Conservation (phyloP, 2,329 filamentous ascomycete genomes). For the Chrysosporium queenslandicum region DNA sequence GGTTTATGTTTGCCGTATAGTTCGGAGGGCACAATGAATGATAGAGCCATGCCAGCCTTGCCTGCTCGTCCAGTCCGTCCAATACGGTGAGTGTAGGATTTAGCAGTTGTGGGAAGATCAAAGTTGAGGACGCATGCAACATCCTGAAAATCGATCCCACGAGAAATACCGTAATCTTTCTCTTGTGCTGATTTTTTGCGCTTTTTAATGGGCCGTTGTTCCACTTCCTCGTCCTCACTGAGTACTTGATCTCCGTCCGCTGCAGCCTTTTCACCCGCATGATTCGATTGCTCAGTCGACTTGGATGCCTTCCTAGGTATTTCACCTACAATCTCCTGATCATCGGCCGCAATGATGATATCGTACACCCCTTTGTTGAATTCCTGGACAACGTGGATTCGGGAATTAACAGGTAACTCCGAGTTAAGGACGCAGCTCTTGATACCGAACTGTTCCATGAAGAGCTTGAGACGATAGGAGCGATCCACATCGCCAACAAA, state of each 20-base stretch:
- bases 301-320: slow-evolving; percentile 26
- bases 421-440: slow-evolving; percentile 89
- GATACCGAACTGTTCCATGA: slow-evolving; percentile 93
- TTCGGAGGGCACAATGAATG: slow-evolving; percentile 76
- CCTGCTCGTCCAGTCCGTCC: slow-evolving; percentile 86
- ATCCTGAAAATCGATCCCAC: slow-evolving; percentile 94
- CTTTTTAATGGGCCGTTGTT: slow-evolving; percentile 43
- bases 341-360: slow-evolving; percentile 93
- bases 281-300: background rate
- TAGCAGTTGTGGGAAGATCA: slow-evolving; percentile 76
- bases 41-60: slow-evolving; percentile 88
- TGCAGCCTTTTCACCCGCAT: slow-evolving; percentile 20
- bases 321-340: slow-evolving; percentile 68
- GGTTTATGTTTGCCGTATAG: slow-evolving; percentile 82
- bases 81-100: slow-evolving; percentile 94
- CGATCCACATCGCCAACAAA: slow-evolving; percentile 80
- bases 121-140: slow-evolving; percentile 95
- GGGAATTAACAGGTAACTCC: slow-evolving; percentile 82
- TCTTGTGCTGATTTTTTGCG: slow-evolving; percentile 60
- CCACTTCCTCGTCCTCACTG: slow-evolving; percentile 31
- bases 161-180: slow-evolving; percentile 87
- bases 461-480: slow-evolving; percentile 87
- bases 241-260: slow-evolving; percentile 25
- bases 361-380: slow-evolving; percentile 97
- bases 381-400: slow-evolving; percentile 89